Conservation (phyloP, 352 stramenopile genomes). For the Elongisporangium anandrum region DNA sequence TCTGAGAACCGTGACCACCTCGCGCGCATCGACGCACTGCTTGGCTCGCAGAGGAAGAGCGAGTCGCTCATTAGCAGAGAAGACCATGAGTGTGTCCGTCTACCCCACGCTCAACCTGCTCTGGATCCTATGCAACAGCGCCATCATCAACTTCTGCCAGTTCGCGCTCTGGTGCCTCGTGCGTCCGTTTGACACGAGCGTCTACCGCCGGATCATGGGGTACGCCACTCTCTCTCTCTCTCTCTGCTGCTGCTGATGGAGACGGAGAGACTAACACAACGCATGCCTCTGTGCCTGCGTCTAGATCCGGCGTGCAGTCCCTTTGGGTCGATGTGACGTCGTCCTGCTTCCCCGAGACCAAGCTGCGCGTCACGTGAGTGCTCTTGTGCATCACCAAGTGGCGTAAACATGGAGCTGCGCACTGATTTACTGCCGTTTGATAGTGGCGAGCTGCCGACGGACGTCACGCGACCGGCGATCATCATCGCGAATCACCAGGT, state of each 20-base stretch:
- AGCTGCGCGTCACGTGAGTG: conserved; percentile 79
- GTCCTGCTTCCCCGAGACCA: conserved; percentile 79
- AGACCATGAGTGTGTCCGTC: conserved; percentile 47
- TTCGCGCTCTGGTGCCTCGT: conserved; percentile 82
- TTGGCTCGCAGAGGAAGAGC: conserved; percentile 1
- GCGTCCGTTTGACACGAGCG: conserved; percentile 71
- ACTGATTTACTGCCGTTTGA: background rate
- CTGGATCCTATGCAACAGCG: conserved; percentile 84
- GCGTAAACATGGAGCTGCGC: background rate
- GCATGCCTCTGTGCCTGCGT: background rate
- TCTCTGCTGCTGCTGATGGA: background rate
- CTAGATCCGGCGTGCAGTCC: conserved; percentile 53
- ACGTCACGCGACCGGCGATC: conserved; percentile 72
- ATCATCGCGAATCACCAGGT: conserved; percentile 91
- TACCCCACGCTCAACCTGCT: conserved; percentile 76
- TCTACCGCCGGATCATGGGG: conserved; percentile 81
- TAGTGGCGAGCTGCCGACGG: conserved; percentile 72
- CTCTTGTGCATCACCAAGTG: conserved; percentile 4
- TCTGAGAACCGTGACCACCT: conserved; percentile 3
- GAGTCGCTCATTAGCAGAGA: background rate
- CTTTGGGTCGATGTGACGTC: conserved; percentile 87
- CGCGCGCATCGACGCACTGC: conserved; percentile 7
- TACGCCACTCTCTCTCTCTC: background rate
- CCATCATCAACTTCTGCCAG: conserved; percentile 76
- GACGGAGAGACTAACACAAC: background rate